Evolutionary conservation across 441 rosid genomes (phyloP), one percentile per base, ranked within the genome.

Genomic region (Populus hybrid): DNA sequence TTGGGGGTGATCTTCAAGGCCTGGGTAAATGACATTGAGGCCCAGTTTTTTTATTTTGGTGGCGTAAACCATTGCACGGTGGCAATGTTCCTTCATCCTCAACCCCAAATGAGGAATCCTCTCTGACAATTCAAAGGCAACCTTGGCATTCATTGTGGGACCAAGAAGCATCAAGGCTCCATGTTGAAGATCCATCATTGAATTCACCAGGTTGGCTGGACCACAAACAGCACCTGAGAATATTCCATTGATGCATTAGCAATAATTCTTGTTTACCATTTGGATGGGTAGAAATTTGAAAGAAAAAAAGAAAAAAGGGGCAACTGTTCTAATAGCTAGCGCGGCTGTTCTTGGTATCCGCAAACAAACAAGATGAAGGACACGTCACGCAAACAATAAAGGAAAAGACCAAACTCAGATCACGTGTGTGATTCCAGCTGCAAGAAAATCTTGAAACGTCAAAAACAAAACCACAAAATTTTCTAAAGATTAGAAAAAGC

Each of bases 81-180:
- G 77, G 89, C 95, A 84, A n/a, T 95, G 99, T 83, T 92, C 99
- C 76, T 84, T 95, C 93, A 95, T 90, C 76, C 99, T 86, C 6
- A 95, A 87, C 77, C 89, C 85, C 76, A 94, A 77, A 78, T 95
- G 98, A 71, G 99, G 99, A 66, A 94, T 83, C 28, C 98, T 85
- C 73, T 91, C 95, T 1, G 98, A 91, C 5, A 95, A 83, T 71
- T 94, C 97, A 63, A 90, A 94, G 3, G 99, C 99, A 12, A 94
- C 97, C 78, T 95, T 95, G 11, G 99, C 88, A 67, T 95, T 95
- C 99, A 94, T 94, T 32, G 98, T 95, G 54, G 98, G 98, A 30
- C 99, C 99, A 1, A 95, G 79, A n/a, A 95, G 89, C 99, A 95
- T 92, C 30, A 94, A 57, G 8, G 94, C 23, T 16, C 99, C 99